A percentile compares a stretch with the other conserved stretches of the same genome.
phyloP scores from a whole-genome alignment of 768 basidiomycete species.

The Psilocybe cubensis region DNA sequence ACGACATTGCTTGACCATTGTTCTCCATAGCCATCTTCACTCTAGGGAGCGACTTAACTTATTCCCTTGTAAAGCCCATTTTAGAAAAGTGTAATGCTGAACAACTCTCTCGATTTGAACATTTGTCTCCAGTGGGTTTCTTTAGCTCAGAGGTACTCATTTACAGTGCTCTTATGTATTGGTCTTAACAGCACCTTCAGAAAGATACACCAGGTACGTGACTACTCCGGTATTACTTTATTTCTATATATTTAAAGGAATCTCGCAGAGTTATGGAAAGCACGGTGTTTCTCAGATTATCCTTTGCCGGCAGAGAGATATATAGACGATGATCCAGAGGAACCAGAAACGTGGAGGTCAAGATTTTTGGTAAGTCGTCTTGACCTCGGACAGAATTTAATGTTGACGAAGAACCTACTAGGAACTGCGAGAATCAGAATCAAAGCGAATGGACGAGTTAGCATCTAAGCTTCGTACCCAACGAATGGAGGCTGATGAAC shows the following conservation, averaged over 20 bases:
- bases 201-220: slow-evolving; percentile 57
- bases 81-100: slow-evolving; percentile 74
- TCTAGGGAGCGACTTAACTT: slow-evolving; percentile 66
- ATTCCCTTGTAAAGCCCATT: slow-evolving; percentile 71
- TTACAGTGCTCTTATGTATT: background rate
- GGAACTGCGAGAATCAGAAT: slow-evolving; percentile 62
- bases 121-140: slow-evolving; percentile 67
- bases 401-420: slow-evolving; percentile 27
- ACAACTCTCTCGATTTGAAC: slow-evolving; percentile 70
- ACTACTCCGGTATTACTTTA: slow-evolving; percentile 9
- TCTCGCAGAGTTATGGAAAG: slow-evolving; percentile 66
- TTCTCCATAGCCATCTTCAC: slow-evolving; percentile 58
- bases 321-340: slow-evolving; percentile 38
- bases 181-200: slow-evolving; percentile 48
- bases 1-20: background rate
- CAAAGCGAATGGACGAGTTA: slow-evolving; percentile 64
- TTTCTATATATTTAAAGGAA: slow-evolving; percentile 1
- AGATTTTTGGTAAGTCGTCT: slow-evolving; percentile 62
- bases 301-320: slow-evolving; percentile 53
- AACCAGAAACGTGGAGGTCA: slow-evolving; percentile 69
- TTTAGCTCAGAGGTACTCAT: background rate
- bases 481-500: slow-evolving; percentile 71
- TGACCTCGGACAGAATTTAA: slow-evolving; percentile 5
- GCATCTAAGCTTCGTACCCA: slow-evolving; percentile 65
- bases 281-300: slow-evolving; percentile 64